Percentiles rank a stretch among this genome's conserved stretches.
Evolutionary conservation across 225 moss, liverwort and hornwort genomes (phyloP).

Genomic region (Rhytidiadelphus loreus): DNA sequence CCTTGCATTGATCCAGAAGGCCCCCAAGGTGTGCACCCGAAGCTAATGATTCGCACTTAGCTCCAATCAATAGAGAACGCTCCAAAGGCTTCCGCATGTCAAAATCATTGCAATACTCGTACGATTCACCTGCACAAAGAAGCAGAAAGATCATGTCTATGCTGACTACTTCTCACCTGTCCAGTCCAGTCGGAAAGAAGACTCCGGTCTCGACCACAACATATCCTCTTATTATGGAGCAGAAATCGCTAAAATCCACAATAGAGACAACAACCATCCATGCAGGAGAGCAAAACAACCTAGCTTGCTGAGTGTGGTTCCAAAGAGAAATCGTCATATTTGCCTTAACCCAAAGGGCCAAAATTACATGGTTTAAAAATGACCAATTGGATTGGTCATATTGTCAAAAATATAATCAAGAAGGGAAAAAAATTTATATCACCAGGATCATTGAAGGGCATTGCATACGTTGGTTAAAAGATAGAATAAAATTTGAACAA

Average conservation of each 20-base stretch:
- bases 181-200: not conserved
- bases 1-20: constrained; percentile 56
- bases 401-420: not conserved
- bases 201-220: not conserved
- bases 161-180: not conserved
- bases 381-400: not conserved
- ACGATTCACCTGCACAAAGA: constrained; percentile 6
- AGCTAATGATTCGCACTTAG: constrained; percentile 33
- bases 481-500: not conserved
- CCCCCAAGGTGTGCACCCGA: constrained; percentile 31
- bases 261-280: not conserved
- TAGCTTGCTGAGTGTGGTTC: not conserved
- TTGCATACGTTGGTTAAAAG: not conserved
- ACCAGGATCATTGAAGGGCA: not conserved
- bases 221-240: not conserved
- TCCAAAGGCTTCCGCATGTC: constrained; percentile 53
- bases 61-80: constrained; percentile 27
- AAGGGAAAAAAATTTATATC: not conserved
- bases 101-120: constrained; percentile 47
- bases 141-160: not conserved
- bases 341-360: not conserved
- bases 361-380: not conserved
- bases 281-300: not conserved
- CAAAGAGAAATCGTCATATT: not conserved
- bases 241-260: not conserved